Evolutionary conservation across 768 basidiomycete genomes (phyloP).

Genomic region (Suillus sp.): DNA sequence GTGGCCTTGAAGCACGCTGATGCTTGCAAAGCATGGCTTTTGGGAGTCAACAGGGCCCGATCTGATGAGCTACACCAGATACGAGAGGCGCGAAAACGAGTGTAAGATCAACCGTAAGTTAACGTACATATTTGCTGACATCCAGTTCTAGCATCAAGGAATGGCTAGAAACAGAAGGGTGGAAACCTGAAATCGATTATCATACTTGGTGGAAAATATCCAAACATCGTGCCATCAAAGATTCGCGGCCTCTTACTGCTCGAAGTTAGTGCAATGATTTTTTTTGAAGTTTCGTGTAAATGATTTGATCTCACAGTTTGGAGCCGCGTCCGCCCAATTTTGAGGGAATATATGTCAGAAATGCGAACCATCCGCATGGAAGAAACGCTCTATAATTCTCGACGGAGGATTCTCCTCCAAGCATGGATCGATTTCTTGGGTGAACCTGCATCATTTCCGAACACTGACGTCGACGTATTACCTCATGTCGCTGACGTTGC

Average conservation of each 20-base stretch:
- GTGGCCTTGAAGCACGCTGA: constrained; percentile 25
- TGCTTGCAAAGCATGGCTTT: constrained; percentile 30
- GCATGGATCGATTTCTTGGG: constrained; percentile 27
- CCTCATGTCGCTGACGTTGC: constrained; percentile 32
- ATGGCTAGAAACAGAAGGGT: constrained; percentile 22
- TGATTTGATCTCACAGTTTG: constrained; percentile 23
- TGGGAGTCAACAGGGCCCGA: constrained; percentile 21
- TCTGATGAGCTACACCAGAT: constrained; percentile 24
- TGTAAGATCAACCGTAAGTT: constrained; percentile 21
- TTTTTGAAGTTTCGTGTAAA: background rate
- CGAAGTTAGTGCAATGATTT: constrained; percentile 18
- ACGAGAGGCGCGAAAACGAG: constrained; percentile 28
- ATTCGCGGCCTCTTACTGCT: constrained; percentile 25
- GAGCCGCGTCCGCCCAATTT: constrained; percentile 20
- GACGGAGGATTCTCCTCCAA: constrained; percentile 29
- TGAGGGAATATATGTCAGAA: constrained; percentile 29
- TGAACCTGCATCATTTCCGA: constrained; percentile 19
- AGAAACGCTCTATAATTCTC: constrained; percentile 29
- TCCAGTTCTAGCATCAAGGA: constrained; percentile 21
- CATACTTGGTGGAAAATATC: constrained; percentile 36
- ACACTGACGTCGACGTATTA: constrained; percentile 20
- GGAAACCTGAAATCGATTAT: constrained; percentile 30
- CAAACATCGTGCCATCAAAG: constrained; percentile 31
- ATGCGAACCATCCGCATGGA: constrained; percentile 36
- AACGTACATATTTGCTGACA: constrained; percentile 13